These are phyloP conservation scores for Gnomoniopsis sp. DNA, from an alignment of 2,329 filamentous ascomycete genomes.

Conservation along the genomic window DNA sequence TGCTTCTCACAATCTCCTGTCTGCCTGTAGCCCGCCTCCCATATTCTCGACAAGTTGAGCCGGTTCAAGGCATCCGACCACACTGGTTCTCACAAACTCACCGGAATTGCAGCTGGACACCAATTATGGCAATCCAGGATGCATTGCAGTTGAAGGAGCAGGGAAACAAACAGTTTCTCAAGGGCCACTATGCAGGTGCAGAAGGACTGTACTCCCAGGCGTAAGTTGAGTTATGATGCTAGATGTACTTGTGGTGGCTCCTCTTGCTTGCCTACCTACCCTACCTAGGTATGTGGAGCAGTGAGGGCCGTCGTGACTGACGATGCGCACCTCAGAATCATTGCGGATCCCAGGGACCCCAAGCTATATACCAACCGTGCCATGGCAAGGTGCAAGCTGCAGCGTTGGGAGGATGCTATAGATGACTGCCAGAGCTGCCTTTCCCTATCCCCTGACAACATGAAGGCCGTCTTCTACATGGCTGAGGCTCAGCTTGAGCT, in stretches of 20 bases:
- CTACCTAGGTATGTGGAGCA: too few species aligned
- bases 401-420: conserved; percentile 70
- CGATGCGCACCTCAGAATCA: conserved; percentile 52
- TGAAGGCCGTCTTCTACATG: conserved; percentile 83
- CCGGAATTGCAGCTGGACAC: too few species aligned
- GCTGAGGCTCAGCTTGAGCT: conserved; percentile 79
- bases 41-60: too few species aligned
- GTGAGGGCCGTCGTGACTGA: too few species aligned
- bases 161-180: conserved; percentile 64
- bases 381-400: conserved; percentile 73
- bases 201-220: conserved; percentile 72
- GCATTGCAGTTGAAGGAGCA: conserved; percentile 47
- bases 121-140: conserved; percentile 24
- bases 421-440: conserved; percentile 76
- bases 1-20: too few species aligned
- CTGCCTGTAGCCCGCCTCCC: too few species aligned
- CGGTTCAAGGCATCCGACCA: too few species aligned
- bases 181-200: conserved; percentile 61
- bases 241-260: background rate
- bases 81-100: too few species aligned
- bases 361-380: conserved; percentile 87
- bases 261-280: too few species aligned
- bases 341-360: conserved; percentile 72
- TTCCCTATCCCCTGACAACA: conserved; percentile 58
- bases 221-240: conserved; percentile 36